Conservation (phyloP, 2,329 filamentous ascomycete species). For the Botrytis pseudocinerea region DNA sequence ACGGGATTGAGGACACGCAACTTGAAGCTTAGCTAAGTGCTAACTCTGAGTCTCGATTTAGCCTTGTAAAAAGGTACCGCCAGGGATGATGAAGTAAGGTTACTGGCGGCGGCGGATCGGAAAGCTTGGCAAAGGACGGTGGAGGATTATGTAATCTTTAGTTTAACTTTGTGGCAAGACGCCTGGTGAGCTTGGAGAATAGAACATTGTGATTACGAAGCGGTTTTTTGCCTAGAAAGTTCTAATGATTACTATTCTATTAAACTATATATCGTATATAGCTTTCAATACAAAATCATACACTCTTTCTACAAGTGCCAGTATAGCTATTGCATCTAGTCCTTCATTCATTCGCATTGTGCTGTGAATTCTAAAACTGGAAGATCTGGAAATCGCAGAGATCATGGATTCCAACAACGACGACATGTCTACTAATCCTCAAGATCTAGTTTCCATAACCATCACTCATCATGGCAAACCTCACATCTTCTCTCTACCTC, state of each 20-base stretch:
- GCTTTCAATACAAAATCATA: neutral
- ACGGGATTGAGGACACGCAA: constrained; percentile 36
- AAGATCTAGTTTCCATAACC: constrained; percentile 46
- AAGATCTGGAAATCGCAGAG: neutral
- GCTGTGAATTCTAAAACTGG: neutral
- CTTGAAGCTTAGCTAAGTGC: constrained; percentile 30
- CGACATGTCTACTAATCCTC: constrained; percentile 32
- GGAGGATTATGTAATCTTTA: constrained; percentile 7
- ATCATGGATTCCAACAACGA: constrained; percentile 26
- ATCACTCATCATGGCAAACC: constrained; percentile 50
- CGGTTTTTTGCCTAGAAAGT: constrained; percentile 35
- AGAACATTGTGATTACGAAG: constrained; percentile 37
- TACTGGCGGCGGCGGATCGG: constrained; percentile 13
- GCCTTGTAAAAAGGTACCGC: constrained; percentile 19
- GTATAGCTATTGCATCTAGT: neutral
- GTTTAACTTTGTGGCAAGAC: neutral
- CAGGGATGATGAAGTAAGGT: constrained; percentile 16
- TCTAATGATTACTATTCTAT: constrained; percentile 27
- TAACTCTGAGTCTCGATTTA: constrained; percentile 14
- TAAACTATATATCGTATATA: constrained; percentile 12
- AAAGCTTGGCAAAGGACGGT: neutral
- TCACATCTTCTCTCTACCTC: constrained; percentile 48
- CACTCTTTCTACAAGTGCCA: neutral
- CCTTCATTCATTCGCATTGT: neutral
- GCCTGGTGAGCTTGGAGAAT: neutral